Evolutionary conservation across 805 yeast species (phyloP).

Genomic region (Cyberlindnera euphorbiae): DNA sequence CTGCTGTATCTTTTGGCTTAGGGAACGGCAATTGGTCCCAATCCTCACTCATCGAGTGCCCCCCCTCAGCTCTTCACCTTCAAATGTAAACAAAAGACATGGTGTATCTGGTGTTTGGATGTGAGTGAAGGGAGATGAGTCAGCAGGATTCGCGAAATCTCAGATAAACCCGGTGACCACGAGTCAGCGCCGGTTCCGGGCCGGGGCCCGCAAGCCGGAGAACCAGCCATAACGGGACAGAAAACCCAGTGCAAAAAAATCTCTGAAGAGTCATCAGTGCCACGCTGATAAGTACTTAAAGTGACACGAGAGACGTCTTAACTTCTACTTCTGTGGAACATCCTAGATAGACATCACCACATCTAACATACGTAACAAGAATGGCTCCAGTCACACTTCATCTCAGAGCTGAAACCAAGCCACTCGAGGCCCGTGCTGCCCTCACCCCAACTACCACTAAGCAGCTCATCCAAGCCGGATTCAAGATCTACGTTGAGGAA

Average conservation of each 20-base stretch:
- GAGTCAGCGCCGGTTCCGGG: conserved; percentile 1
- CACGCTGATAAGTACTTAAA: conserved; percentile 2
- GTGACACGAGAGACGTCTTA: background rate
- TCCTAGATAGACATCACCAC: no score
- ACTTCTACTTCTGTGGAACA: no score
- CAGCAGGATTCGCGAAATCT: no score
- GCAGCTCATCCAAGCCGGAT: conserved; percentile 80
- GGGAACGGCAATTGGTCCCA: no score
- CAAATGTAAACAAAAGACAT: no score
- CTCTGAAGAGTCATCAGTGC: conserved; percentile 2
- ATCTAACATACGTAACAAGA: background rate
- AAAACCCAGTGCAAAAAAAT: background rate
- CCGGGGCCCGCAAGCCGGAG: background rate
- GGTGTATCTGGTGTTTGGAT: no score
- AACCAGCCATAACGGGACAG: background rate
- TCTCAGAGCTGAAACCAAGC: conserved; percentile 95
- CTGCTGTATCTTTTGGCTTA: no score
- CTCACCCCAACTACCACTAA: conserved; percentile 89
- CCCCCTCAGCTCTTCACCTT: no score
- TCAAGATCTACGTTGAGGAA: conserved; percentile 83
- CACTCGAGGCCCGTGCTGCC: conserved; percentile 95
- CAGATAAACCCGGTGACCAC: no score
- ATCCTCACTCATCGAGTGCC: no score
- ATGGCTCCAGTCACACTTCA: conserved; percentile 60
- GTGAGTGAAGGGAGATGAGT: no score